Evolutionary conservation across 768 basidiomycete genomes (phyloP), one percentile per base, ranked within the genome.

Genomic region (Serendipita sp.): DNA sequence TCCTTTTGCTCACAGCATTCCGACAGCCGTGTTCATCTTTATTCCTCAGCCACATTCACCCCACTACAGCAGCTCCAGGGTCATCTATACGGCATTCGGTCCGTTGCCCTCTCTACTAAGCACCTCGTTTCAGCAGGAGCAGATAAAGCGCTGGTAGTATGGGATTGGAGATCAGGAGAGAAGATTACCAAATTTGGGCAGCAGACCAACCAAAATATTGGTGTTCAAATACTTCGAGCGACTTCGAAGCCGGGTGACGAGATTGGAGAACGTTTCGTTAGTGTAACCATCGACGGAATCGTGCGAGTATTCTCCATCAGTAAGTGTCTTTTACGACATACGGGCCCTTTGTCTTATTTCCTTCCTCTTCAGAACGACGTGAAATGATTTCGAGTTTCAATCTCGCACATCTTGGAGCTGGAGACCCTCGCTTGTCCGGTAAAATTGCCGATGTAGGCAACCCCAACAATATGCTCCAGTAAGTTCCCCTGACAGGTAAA

Each of bases 321-420:
- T 89, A 72, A 78, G 86, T 77, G 2, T 16, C 18, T 48, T 65
- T 18, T 13, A 41, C 13, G 38, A 13, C 38, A 13, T 41, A 13
- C 38, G 38, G 38, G 24, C 30, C 30, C 7, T 46, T n/a, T 32
- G 10, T 37, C 46, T 38, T 15, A 34, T 48, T 24, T 30, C 18
- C 30, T 63, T 37, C 75, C 63, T 62, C 56, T 45, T 15, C 63
- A 83, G 81, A 75, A 34, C 81, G 85, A 37, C 76, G 90, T 66
- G 90, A 93, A 74, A 94, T 95, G 92, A 81, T 94, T 11, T 89
- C 88, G 5, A 91, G 93, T 71, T 93, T 92, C 78, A 92, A 86
- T 72, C 78, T 95, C 48, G 83, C 85, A 2, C 89, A 92, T 66
- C 75, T 95, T 48, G 88, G 84, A 18, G 83, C 75, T 0, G 74